Conservation (phyloP, 2,329 filamentous ascomycete species). For the Aspergillus unguis region DNA sequence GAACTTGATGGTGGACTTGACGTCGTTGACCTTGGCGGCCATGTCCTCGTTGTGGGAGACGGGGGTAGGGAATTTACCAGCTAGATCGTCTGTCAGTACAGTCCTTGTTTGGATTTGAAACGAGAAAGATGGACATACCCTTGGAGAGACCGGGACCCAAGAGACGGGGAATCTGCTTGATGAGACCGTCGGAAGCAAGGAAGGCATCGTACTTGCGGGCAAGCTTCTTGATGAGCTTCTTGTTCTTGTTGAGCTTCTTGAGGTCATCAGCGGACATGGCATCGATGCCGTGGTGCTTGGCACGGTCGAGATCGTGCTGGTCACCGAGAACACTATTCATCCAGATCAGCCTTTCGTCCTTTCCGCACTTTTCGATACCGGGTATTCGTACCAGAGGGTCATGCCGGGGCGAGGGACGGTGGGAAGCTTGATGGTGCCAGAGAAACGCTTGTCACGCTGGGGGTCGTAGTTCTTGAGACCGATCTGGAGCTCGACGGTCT, state of each 20-base stretch:
- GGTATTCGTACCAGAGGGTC: constrained; percentile 66
- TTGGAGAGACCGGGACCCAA: constrained; percentile 97
- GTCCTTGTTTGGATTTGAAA: neutral
- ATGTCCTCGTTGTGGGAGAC: constrained; percentile 97
- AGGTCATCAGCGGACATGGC: constrained; percentile 98
- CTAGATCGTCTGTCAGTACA: constrained; percentile 50
- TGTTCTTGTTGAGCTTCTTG: constrained; percentile 99
- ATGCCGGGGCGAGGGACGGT: constrained; percentile 87
- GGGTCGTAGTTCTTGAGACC: constrained; percentile 99
- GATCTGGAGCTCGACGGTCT: constrained; percentile 81
- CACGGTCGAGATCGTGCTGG: constrained; percentile 99
- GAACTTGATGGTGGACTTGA: constrained; percentile 99
- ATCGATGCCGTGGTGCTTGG: constrained; percentile 97
- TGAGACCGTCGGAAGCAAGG: constrained; percentile 91
- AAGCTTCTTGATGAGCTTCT: constrained; percentile 99
- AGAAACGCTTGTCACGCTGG: constrained; percentile 99
- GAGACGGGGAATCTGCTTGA: constrained; percentile 99
- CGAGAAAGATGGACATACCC: constrained; percentile 55
- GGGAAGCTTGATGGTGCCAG: constrained; percentile 94
- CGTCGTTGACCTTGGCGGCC: constrained; percentile 91
- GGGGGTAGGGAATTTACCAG: constrained; percentile 99
- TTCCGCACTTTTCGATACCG: neutral
- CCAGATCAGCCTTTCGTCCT: constrained; percentile 15
- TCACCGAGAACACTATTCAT: constrained; percentile 69
- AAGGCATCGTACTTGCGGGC: constrained; percentile 99